Evolutionary conservation across 768 basidiomycete genomes (phyloP).

Genomic region (Sporobolomyces pararoseus): DNA sequence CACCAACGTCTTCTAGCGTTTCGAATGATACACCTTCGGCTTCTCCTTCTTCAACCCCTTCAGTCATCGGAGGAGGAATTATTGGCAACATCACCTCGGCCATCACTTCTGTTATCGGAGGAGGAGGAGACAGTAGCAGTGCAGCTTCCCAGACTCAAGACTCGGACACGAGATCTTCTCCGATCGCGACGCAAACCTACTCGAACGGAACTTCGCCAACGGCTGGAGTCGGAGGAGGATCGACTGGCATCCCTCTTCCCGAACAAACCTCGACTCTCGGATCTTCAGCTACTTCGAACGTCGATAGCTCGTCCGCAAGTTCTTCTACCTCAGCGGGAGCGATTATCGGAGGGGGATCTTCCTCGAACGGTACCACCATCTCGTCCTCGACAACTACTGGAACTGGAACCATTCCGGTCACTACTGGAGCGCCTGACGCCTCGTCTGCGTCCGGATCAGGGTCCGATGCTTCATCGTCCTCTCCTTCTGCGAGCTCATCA

Average conservation of each 20-base stretch:
- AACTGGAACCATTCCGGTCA: not conserved
- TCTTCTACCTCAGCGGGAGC: not conserved
- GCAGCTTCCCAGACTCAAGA: not conserved
- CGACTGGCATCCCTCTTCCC: not conserved
- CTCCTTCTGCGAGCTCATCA: conserved; percentile 3
- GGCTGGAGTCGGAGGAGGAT: not conserved
- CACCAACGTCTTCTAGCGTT: not conserved
- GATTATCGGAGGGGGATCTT: not conserved
- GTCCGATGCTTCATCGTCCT: not conserved
- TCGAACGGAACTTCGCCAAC: not conserved
- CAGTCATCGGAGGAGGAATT: conserved; percentile 8
- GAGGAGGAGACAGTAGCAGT: not conserved
- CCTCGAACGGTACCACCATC: no score
- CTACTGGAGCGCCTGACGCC: not conserved
- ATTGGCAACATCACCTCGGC: conserved; percentile 14
- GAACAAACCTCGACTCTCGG: not conserved
- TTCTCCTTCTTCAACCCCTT: not conserved
- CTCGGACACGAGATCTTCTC: not conserved
- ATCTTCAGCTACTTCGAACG: not conserved
- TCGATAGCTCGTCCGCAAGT: no score
- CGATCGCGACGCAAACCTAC: not conserved
- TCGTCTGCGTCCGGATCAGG: conserved; percentile 5
- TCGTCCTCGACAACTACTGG: not conserved
- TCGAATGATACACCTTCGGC: conserved; percentile 3
- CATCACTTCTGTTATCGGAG: conserved; percentile 5